Evolutionary conservation across 169 alveolate genomes (phyloP).

Genomic region (Neospora caninum): DNA sequence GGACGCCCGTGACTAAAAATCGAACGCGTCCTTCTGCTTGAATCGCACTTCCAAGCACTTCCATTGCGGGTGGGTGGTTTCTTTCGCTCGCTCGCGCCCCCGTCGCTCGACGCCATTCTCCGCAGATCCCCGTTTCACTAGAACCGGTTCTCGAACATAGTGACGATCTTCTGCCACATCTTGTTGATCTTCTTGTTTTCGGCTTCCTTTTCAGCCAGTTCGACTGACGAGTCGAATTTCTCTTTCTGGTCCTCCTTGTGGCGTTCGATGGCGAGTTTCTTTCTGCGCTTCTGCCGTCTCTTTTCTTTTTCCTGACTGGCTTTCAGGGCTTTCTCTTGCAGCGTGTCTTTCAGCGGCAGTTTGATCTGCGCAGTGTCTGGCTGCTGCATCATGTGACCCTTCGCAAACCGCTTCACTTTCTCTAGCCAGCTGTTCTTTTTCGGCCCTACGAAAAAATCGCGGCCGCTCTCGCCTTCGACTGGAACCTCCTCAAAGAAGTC

Average conservation of each 20-base stretch:
- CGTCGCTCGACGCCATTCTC: no score
- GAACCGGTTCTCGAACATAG: conserved; percentile 1
- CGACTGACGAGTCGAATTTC: conserved; percentile 6
- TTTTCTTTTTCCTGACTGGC: not conserved
- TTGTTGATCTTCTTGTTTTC: conserved; percentile 7
- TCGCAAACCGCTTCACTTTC: not conserved
- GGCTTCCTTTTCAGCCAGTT: conserved; percentile 23
- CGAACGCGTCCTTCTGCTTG: no score
- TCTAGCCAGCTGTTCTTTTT: not conserved
- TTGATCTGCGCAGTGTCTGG: not conserved
- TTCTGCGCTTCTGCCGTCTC: conserved; percentile 33
- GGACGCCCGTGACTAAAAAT: no score
- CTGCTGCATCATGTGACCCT: not conserved
- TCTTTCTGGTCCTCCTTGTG: not conserved
- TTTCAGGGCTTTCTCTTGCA: not conserved
- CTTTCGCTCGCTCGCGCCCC: no score
- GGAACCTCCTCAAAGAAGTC: not conserved
- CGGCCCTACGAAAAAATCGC: not conserved
- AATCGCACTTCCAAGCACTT: no score
- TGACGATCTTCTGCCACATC: not conserved
- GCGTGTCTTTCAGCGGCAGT: not conserved
- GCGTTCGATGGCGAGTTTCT: conserved; percentile 19
- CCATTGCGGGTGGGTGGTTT: no score
- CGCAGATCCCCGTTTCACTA: not conserved
- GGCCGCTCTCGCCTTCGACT: not conserved